Evolutionary conservation across 164 flowering plant species (phyloP).

Genomic region (Magnolia officinalis): DNA sequence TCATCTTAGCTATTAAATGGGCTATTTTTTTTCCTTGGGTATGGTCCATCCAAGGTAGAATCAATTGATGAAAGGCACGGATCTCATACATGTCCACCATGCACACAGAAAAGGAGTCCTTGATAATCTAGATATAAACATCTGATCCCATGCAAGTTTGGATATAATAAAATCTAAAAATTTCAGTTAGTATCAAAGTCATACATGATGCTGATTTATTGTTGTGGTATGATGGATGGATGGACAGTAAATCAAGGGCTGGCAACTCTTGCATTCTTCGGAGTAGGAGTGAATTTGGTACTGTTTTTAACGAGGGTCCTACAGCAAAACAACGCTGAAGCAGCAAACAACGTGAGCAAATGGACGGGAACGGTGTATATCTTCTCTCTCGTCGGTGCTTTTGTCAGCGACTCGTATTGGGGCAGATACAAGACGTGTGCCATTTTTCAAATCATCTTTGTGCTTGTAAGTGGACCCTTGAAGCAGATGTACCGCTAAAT

Average conservation of each 20-base stretch:
- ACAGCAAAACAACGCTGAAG: conserved; percentile 72
- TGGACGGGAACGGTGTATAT: conserved; percentile 95
- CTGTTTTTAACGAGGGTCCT: conserved; percentile 79
- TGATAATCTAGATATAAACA: too few relatives aligned
- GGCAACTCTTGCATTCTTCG: conserved; percentile 88
- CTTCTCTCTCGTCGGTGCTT: conserved; percentile 91
- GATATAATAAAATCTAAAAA: too few relatives aligned
- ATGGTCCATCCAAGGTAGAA: too few relatives aligned
- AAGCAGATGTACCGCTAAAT: not conserved
- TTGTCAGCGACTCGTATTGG: conserved; percentile 94
- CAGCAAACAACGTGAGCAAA: conserved; percentile 89
- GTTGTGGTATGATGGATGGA: not conserved
- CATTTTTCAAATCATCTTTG: conserved; percentile 72
- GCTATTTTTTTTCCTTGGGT: too few relatives aligned
- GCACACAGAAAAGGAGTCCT: too few relatives aligned
- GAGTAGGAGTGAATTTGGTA: conserved; percentile 91
- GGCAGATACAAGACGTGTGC: conserved; percentile 91
- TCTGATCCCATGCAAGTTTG: too few relatives aligned
- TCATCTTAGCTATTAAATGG: too few relatives aligned
- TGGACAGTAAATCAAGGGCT: conserved; percentile 84
- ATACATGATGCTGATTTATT: too few relatives aligned
- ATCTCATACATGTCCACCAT: too few relatives aligned
- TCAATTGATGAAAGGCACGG: too few relatives aligned
- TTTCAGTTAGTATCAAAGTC: not conserved
- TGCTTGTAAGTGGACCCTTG: conserved; percentile 30